phyloP scores from a whole-genome alignment of 2,329 filamentous ascomycete species.

The Bipolaris cookei region DNA sequence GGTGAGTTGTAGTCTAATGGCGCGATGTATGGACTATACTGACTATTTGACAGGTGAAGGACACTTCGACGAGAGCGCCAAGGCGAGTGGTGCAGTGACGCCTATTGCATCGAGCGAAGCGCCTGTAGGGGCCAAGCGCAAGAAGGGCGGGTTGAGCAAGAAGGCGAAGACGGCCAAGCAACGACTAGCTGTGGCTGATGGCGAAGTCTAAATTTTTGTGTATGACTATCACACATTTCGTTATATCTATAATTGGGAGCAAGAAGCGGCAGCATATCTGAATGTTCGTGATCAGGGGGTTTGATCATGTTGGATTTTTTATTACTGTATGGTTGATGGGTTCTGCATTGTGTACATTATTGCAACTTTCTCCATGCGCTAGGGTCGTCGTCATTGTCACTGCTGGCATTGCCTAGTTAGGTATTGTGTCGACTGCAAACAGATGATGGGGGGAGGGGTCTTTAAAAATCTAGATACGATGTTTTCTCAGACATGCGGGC shows the following conservation, averaged over 20 bases:
- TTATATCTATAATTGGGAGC: constrained; percentile 19
- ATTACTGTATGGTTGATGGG: constrained; percentile 6
- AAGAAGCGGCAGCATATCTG: background rate
- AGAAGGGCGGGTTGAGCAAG: constrained; percentile 54
- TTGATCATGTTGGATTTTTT: constrained; percentile 9
- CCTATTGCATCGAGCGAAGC: constrained; percentile 63
- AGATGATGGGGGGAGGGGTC: constrained; percentile 19
- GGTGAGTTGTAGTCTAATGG: constrained; percentile 66
- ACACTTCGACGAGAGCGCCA: constrained; percentile 89
- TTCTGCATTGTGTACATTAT: constrained; percentile 26
- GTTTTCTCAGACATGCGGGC: background rate
- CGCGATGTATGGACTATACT: constrained; percentile 7
- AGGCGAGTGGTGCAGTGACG: constrained; percentile 84
- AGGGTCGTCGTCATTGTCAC: constrained; percentile 9
- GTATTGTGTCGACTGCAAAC: constrained; percentile 11
- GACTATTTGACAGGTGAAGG: constrained; percentile 75
- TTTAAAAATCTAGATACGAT: constrained; percentile 16
- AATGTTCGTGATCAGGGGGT: background rate
- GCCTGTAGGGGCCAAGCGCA: constrained; percentile 57
- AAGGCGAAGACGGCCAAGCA: constrained; percentile 61
- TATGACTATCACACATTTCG: constrained; percentile 16
- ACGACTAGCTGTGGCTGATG: constrained; percentile 57
- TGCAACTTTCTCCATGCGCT: constrained; percentile 9
- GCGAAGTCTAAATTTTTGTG: constrained; percentile 39
- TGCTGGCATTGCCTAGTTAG: constrained; percentile 2